A percentile compares a stretch with the other conserved stretches of the same genome.
These are phyloP conservation scores for Fusarium odoratissimum DNA, from an alignment of 2,329 filamentous ascomycete genomes.

Conservation along the genomic window DNA sequence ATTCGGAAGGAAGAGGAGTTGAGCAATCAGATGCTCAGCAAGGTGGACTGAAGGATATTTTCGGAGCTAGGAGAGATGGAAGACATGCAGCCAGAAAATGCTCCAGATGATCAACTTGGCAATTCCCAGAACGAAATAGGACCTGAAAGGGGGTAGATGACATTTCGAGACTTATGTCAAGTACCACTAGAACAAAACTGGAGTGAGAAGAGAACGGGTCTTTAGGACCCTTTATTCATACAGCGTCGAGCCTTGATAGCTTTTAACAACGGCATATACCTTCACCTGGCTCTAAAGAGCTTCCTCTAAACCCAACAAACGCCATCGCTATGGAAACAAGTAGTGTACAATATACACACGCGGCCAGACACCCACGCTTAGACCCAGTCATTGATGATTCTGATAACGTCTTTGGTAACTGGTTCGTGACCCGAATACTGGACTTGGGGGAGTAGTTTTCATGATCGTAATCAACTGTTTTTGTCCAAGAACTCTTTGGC, in stretches of 20 bases:
- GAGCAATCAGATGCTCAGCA: slow-evolving; percentile 13
- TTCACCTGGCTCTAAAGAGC: slow-evolving; percentile 34
- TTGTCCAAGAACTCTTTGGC: slow-evolving; percentile 97
- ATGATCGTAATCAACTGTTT: slow-evolving; percentile 33
- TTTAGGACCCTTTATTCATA: slow-evolving; percentile 40
- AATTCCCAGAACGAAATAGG: not conserved
- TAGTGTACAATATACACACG: slow-evolving; percentile 53
- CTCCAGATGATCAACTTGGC: not conserved
- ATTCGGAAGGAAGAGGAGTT: slow-evolving; percentile 36
- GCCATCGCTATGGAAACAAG: slow-evolving; percentile 59
- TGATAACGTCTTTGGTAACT: slow-evolving; percentile 1
- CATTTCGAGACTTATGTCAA: not conserved
- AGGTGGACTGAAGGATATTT: slow-evolving; percentile 20
- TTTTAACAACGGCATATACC: slow-evolving; percentile 33
- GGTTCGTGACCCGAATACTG: slow-evolving; percentile 1
- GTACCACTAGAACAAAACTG: not conserved
- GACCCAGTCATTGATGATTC: slow-evolving; percentile 25
- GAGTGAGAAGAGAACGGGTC: slow-evolving; percentile 44
- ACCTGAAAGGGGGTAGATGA: not conserved
- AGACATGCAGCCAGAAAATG: not conserved
- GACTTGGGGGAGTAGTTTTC: slow-evolving; percentile 12
- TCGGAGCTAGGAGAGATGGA: not conserved
- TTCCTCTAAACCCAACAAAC: slow-evolving; percentile 50
- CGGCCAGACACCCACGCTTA: slow-evolving; percentile 20
- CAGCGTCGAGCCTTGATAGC: slow-evolving; percentile 38